A percentile compares a stretch with the other conserved stretches of the same genome.
phyloP scores from a whole-genome alignment of 1,139 yeast species.

The Geotrichum cucujoidarum region DNA sequence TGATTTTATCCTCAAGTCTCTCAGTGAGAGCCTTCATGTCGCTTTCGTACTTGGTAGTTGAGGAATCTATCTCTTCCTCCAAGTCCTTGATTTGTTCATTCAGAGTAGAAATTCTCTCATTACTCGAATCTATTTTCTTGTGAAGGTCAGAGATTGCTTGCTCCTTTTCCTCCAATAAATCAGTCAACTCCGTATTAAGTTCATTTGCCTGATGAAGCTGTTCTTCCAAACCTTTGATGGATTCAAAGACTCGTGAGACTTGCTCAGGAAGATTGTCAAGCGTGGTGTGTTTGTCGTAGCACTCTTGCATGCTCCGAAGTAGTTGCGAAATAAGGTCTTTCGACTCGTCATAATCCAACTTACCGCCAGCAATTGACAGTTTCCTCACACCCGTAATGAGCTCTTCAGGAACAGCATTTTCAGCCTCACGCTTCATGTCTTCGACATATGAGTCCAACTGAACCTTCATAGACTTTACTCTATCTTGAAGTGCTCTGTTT shows the following conservation, averaged over 20 bases:
- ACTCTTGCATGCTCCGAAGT: slow-evolving; percentile 6
- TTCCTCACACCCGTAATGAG: not conserved
- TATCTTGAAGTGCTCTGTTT: slow-evolving; percentile 12
- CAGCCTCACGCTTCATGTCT: slow-evolving; percentile 7
- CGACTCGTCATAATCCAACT: not conserved
- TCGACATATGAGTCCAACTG: slow-evolving; percentile 4
- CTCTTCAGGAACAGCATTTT: not conserved
- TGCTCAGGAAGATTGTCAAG: slow-evolving; percentile 9
- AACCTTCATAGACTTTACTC: slow-evolving; percentile 11
- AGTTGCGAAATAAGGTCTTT: slow-evolving; percentile 7
- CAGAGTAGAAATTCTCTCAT: not conserved
- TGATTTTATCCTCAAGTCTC: slow-evolving; percentile 6
- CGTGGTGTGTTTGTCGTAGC: slow-evolving; percentile 2
- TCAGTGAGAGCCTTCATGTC: not conserved
- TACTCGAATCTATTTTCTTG: not conserved
- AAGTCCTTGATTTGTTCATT: not conserved
- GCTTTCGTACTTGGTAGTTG: not conserved
- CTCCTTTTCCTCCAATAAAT: slow-evolving; percentile 13
- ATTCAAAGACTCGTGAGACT: slow-evolving; percentile 8
- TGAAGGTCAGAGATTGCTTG: not conserved
- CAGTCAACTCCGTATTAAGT: slow-evolving; percentile 4
- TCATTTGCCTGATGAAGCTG: slow-evolving; percentile 10
- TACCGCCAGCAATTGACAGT: not conserved
- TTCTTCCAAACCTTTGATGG: slow-evolving; percentile 10
- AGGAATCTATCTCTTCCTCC: not conserved